Conservation (phyloP, 441 rosid species). For the Jatropha multifida region DNA sequence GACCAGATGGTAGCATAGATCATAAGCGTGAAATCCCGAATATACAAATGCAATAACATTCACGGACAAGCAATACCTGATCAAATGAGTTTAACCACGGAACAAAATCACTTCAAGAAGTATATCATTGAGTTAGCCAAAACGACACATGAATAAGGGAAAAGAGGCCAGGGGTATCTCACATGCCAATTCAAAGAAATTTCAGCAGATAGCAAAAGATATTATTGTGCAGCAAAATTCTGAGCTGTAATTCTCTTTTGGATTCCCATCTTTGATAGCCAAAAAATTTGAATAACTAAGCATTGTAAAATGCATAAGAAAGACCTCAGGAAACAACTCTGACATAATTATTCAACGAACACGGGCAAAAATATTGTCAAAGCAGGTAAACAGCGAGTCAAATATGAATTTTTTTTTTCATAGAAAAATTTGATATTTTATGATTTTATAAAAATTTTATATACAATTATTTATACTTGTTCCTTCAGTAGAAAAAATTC, state of each 20-base stretch:
- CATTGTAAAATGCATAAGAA: background rate
- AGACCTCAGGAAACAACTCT: background rate
- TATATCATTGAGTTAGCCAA: too few relatives aligned
- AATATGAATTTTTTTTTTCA: background rate
- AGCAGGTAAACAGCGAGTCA: background rate
- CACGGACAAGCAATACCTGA: conserved; percentile 85
- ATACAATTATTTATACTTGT: background rate
- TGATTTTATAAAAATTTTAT: background rate
- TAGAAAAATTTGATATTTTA: background rate
- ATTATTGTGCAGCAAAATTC: background rate
- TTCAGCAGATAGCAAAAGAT: background rate
- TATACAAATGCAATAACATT: conserved; percentile 78
- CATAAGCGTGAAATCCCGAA: conserved; percentile 73
- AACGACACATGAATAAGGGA: background rate
- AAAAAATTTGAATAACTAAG: background rate
- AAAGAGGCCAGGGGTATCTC: background rate
- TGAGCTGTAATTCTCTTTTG: background rate
- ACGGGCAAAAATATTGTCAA: background rate
- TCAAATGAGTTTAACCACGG: conserved; percentile 5
- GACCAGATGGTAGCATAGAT: conserved; percentile 49
- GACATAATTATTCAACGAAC: background rate
- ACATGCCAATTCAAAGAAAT: background rate
- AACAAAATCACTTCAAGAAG: background rate
- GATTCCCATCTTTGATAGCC: background rate
- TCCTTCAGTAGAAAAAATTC: background rate